These are phyloP conservation scores for Serendipita vermifera DNA, from an alignment of 768 basidiomycete genomes.

Conservation along the genomic window DNA sequence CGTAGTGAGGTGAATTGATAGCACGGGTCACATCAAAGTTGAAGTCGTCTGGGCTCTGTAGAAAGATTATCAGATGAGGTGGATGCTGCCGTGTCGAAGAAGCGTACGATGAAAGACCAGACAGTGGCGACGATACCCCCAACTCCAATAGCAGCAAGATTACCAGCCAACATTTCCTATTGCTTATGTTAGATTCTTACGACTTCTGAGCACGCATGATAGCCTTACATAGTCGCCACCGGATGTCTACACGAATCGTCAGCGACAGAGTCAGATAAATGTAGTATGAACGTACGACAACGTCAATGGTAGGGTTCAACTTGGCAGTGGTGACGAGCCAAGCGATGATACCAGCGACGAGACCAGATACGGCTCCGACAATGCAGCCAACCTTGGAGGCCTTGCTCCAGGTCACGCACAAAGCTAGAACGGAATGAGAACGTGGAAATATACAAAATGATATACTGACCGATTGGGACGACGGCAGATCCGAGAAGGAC, in stretches of 20 bases:
- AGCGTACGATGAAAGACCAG: conserved; percentile 48
- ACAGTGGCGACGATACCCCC: conserved; percentile 63
- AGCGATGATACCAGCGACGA: conserved; percentile 54
- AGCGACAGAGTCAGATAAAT: background rate
- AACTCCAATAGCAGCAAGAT: conserved; percentile 70
- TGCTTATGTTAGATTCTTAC: background rate
- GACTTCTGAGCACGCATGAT: background rate
- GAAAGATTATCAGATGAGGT: background rate
- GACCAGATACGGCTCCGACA: conserved; percentile 55
- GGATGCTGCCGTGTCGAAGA: background rate
- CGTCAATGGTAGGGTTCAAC: conserved; percentile 62
- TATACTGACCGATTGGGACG: conserved; percentile 49
- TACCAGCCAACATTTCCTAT: conserved; percentile 71
- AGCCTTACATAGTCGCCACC: conserved; percentile 28
- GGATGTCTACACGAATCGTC: conserved; percentile 15
- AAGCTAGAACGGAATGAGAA: conserved; percentile 24
- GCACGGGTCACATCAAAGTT: conserved; percentile 68
- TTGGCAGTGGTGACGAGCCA: conserved; percentile 76
- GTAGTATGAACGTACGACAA: conserved; percentile 35
- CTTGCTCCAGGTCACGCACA: conserved; percentile 72
- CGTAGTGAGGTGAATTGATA: conserved; percentile 42
- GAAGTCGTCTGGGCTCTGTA: conserved; percentile 66
- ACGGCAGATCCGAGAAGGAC: conserved; percentile 76
- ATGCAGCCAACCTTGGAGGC: conserved; percentile 81
- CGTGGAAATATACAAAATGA: background rate